Conservation (phyloP, 1,284 basidiomycete genomes). For the Fomitopsis schrenkii region DNA sequence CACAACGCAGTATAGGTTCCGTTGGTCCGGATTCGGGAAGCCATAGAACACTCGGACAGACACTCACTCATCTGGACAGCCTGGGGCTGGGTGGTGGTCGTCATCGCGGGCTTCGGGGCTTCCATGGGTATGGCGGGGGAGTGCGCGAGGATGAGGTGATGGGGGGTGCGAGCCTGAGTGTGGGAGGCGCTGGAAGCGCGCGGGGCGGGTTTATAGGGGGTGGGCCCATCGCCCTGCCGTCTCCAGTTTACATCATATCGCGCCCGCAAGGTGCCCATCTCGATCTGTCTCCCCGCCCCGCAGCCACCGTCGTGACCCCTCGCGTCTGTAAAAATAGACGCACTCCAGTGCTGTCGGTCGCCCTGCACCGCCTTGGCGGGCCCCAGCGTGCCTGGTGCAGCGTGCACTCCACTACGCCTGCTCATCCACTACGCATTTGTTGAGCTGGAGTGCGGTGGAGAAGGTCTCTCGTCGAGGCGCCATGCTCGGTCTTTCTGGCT, state of each 20-base stretch:
- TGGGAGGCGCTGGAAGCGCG: background rate
- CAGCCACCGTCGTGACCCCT: background rate
- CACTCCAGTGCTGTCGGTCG: background rate
- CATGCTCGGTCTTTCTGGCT: too few relatives aligned
- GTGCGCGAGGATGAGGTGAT: background rate
- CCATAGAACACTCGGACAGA: too few relatives aligned
- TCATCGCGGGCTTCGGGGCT: constrained; percentile 33
- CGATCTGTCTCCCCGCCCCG: background rate
- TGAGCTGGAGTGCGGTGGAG: too few relatives aligned
- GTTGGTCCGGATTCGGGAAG: background rate
- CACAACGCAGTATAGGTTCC: background rate
- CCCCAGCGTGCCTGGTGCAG: background rate
- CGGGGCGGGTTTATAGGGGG: background rate
- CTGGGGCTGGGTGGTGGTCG: constrained; percentile 44
- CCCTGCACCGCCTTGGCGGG: background rate
- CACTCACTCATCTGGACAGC: constrained; percentile 51
- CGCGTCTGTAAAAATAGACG: background rate
- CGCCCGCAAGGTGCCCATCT: background rate
- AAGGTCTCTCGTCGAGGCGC: too few relatives aligned
- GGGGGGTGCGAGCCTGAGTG: background rate
- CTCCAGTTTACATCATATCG: background rate
- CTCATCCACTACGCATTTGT: too few relatives aligned
- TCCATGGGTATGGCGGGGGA: constrained; percentile 22
- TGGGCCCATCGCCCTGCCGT: background rate
- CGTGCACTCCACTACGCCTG: too few relatives aligned